A percentile compares a stretch with the other conserved stretches of the same genome.
Conservation (phyloP, 2,329 filamentous ascomycete species). For the Botrytis paeoniae region DNA sequence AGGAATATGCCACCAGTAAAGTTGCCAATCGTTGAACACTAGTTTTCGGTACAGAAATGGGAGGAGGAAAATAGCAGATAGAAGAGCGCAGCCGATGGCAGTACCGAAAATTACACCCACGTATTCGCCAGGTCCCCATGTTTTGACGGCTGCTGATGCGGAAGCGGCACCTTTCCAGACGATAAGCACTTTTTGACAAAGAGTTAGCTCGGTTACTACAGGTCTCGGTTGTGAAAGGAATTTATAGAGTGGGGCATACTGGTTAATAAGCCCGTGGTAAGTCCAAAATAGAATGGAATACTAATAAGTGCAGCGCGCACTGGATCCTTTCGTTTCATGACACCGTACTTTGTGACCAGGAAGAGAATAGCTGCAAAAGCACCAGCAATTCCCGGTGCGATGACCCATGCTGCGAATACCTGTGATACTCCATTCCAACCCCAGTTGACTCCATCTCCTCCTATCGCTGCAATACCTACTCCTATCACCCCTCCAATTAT, state of each 20-base stretch:
- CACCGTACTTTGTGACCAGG: conserved; percentile 67
- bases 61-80: conserved; percentile 39
- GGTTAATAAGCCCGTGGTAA: neutral
- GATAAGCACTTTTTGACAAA: neutral
- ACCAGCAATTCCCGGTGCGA: conserved; percentile 67
- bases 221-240: conserved; percentile 26
- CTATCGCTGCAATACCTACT: conserved; percentile 66
- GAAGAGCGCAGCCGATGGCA: conserved; percentile 24
- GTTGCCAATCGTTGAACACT: conserved; percentile 36
- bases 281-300: conserved; percentile 66
- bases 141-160: conserved; percentile 28
- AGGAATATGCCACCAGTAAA: conserved; percentile 38
- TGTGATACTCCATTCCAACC: conserved; percentile 48
- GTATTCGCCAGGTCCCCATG: conserved; percentile 38
- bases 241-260: conserved; percentile 29
- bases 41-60: conserved; percentile 37
- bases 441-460: conserved; percentile 61
- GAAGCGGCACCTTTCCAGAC: conserved; percentile 7
- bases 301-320: conserved; percentile 70
- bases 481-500: conserved; percentile 66
- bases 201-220: conserved; percentile 27
- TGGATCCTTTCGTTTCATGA: conserved; percentile 69
- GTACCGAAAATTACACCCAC: conserved; percentile 34
- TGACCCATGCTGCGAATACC: conserved; percentile 65
- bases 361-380: conserved; percentile 67